Conservation (phyloP, 768 basidiomycete species). For the Filobasidium floriforme region DNA sequence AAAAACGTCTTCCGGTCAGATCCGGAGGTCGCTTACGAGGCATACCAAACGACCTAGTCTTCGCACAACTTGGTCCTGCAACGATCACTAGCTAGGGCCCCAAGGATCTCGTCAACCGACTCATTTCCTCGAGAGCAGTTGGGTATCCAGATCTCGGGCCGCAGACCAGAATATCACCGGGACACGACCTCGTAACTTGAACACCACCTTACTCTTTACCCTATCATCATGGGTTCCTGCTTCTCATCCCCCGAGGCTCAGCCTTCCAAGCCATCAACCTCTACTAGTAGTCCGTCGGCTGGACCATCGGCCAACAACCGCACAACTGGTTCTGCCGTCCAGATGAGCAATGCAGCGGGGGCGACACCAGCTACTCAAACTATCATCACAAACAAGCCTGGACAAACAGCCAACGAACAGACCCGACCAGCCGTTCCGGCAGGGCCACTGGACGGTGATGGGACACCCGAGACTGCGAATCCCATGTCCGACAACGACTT, state of each 20-base stretch:
- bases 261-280: conserved; percentile 5
- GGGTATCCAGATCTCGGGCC: too few relatives aligned
- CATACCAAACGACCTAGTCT: too few relatives aligned
- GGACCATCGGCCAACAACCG: neutral
- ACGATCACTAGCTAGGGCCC: too few relatives aligned
- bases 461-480: neutral
- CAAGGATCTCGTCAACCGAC: too few relatives aligned
- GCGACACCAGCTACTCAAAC: conserved; percentile 14
- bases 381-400: conserved; percentile 16
- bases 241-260: conserved; percentile 34
- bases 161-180: too few relatives aligned
- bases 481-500: conserved; percentile 16
- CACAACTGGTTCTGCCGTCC: neutral
- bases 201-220: neutral
- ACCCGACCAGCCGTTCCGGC: neutral
- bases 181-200: too few relatives aligned
- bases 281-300: neutral
- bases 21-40: too few relatives aligned
- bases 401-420: neutral
- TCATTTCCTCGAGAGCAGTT: too few relatives aligned
- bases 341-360: neutral
- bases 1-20: too few relatives aligned
- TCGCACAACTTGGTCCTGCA: too few relatives aligned
- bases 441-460: neutral
- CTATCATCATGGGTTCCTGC: conserved; percentile 36